A percentile compares a stretch with the other conserved stretches of the same genome.
phyloP scores from a whole-genome alignment of 2,329 filamentous ascomycete species.

The Exophiala oligosperma region DNA sequence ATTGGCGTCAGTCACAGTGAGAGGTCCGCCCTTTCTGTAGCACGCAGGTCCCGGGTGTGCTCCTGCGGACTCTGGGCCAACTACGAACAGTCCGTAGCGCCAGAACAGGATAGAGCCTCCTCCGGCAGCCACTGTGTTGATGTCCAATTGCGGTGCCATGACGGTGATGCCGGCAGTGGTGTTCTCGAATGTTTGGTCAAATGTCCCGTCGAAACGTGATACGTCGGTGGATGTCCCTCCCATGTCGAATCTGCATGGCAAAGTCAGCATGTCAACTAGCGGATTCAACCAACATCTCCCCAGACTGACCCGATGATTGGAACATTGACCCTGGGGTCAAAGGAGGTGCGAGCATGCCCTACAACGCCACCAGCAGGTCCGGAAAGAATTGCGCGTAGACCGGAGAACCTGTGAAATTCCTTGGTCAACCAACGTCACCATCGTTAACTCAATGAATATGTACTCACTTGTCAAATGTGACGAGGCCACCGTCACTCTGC shows the following conservation, averaged over 20 bases:
- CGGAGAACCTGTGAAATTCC: constrained; percentile 8
- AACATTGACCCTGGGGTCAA: constrained; percentile 71
- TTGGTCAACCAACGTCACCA: no score
- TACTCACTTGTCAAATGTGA: constrained; percentile 39
- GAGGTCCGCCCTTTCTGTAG: constrained; percentile 83
- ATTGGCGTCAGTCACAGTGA: constrained; percentile 93
- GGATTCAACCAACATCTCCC: no score
- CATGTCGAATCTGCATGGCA: constrained; percentile 69
- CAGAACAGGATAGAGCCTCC: constrained; percentile 67
- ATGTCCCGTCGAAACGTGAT: constrained; percentile 74
- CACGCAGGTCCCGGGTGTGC: constrained; percentile 88
- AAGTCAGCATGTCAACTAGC: background rate
- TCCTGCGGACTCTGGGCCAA: constrained; percentile 84
- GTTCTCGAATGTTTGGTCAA: constrained; percentile 85
- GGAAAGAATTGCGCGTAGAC: constrained; percentile 76
- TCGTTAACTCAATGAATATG: background rate
- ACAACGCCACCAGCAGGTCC: constrained; percentile 93
- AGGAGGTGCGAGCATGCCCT: constrained; percentile 60
- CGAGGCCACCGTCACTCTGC: constrained; percentile 76
- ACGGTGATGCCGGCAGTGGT: constrained; percentile 83
- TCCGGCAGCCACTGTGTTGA: constrained; percentile 77
- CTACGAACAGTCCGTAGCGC: constrained; percentile 81
- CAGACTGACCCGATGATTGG: constrained; percentile 73
- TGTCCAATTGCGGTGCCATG: constrained; percentile 79
- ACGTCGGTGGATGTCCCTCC: constrained; percentile 84